phyloP scores from a whole-genome alignment of 495 filamentous ascomycete species.

The Jackrogersella minutella region DNA sequence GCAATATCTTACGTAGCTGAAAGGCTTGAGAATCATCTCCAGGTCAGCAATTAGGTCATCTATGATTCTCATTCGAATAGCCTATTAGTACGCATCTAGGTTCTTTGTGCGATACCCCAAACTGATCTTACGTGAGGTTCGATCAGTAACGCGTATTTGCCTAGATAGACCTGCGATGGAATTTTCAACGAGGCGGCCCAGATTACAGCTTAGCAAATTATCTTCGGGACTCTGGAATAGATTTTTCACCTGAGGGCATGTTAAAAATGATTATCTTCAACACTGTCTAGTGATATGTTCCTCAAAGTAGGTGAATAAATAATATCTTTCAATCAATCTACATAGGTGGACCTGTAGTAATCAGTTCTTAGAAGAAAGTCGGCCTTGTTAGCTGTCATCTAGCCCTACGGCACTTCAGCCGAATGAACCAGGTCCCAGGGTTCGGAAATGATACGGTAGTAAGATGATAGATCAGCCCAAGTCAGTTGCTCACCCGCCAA shows the following conservation, averaged over 20 bases:
- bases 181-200: neutral
- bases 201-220: no score
- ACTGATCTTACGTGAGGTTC: conserved; percentile 26
- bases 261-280: no score
- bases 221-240: no score
- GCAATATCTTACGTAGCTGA: conserved; percentile 11
- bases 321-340: no score
- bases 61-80: conserved; percentile 15
- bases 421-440: neutral
- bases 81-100: neutral
- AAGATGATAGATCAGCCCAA: neutral
- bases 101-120: neutral
- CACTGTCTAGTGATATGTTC: no score
- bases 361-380: neutral
- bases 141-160: neutral
- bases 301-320: no score
- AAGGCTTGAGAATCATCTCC: neutral
- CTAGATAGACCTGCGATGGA: neutral
- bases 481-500: conserved; percentile 6
- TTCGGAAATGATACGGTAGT: neutral
- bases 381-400: neutral
- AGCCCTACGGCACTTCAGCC: neutral
- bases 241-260: no score
- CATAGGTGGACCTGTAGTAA: neutral
- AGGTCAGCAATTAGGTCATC: conserved; percentile 23